phyloP scores from a whole-genome alignment of 2,329 filamentous ascomycete genomes.

The Paraconiothyrium brasiliense region DNA sequence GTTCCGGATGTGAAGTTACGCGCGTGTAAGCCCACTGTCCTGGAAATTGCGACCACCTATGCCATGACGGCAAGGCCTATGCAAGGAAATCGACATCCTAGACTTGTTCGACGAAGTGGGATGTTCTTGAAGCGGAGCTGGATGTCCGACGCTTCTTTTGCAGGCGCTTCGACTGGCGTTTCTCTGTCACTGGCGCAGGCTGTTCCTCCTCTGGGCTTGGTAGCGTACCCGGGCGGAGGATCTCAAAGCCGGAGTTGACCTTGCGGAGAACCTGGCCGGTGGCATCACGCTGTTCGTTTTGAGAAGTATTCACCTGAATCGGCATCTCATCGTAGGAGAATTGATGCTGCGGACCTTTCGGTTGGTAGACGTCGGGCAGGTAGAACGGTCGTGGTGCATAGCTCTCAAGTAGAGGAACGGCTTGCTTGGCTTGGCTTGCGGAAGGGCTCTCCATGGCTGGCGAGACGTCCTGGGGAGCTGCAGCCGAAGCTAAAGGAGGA shows the following conservation, averaged over 20 bases:
- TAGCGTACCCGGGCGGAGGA: constrained; percentile 52
- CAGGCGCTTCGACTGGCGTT: constrained; percentile 51
- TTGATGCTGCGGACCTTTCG: constrained; percentile 48
- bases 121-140: constrained; percentile 36
- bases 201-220: constrained; percentile 40
- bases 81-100: constrained; percentile 31
- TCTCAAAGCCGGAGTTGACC: constrained; percentile 55
- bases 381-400: constrained; percentile 46
- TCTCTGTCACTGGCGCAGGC: constrained; percentile 36
- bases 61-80: constrained; percentile 23
- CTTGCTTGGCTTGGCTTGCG: constrained; percentile 40
- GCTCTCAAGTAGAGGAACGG: constrained; percentile 48
- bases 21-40: constrained; percentile 26
- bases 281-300: constrained; percentile 31
- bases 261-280: constrained; percentile 51
- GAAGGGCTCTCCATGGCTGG: constrained; percentile 35
- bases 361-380: constrained; percentile 48
- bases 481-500: constrained; percentile 38
- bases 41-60: constrained; percentile 23
- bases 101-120: constrained; percentile 50
- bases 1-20: constrained; percentile 29
- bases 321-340: constrained; percentile 46
- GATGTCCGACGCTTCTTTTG: constrained; percentile 55
- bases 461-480: constrained; percentile 27
- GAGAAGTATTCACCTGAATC: constrained; percentile 38